Conservation (phyloP, 768 basidiomycete genomes). For the Daedalea quercina region DNA sequence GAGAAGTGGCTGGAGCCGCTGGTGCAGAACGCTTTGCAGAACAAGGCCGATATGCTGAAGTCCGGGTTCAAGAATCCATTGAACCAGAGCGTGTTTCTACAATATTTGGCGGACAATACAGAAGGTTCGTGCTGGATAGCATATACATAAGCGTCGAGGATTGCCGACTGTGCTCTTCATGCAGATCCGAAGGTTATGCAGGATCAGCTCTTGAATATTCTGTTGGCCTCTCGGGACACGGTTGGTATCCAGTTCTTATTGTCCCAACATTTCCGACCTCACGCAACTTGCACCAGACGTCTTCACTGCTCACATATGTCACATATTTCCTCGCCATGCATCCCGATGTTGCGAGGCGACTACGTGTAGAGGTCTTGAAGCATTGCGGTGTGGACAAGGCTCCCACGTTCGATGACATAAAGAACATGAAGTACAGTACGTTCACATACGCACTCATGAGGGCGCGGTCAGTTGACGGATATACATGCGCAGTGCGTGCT, state of each 20-base stretch:
- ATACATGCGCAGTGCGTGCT: constrained; percentile 48
- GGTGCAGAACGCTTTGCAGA: constrained; percentile 44
- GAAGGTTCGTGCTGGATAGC: constrained; percentile 36
- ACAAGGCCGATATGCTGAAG: constrained; percentile 32
- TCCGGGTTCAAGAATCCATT: constrained; percentile 32
- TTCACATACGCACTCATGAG: constrained; percentile 12
- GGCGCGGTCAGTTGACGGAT: no score
- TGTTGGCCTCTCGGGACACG: constrained; percentile 75
- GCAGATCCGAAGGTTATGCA: constrained; percentile 61
- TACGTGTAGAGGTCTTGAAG: constrained; percentile 56
- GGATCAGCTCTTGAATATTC: constrained; percentile 71
- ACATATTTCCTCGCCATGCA: constrained; percentile 65
- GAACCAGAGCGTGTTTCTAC: constrained; percentile 55
- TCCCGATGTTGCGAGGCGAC: constrained; percentile 44
- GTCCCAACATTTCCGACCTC: constrained; percentile 19
- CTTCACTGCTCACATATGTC: constrained; percentile 60
- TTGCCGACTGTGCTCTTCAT: constrained; percentile 20
- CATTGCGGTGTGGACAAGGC: constrained; percentile 41
- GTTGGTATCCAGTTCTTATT: constrained; percentile 24
- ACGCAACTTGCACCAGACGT: constrained; percentile 39
- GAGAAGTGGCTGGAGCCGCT: constrained; percentile 53
- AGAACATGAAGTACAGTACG: constrained; percentile 61
- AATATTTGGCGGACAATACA: constrained; percentile 61
- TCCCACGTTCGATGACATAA: constrained; percentile 52
- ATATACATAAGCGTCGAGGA: neutral